phyloP scores from a whole-genome alignment of 495 filamentous ascomycete genomes.

The Lindgomyces ingoldianus region DNA sequence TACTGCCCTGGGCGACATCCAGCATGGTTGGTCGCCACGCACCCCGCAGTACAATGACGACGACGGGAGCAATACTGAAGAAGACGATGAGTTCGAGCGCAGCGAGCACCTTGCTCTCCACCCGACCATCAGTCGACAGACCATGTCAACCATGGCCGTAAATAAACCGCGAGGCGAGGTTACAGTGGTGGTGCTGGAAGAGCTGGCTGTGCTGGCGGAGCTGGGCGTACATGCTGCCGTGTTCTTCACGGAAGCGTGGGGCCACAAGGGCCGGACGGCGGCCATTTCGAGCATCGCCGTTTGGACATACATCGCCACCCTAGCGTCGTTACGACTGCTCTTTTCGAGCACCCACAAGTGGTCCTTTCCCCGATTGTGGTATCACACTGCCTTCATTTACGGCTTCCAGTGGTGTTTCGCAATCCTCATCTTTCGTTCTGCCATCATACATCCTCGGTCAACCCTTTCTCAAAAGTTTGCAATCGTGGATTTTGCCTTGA shows the following conservation, averaged over 20 bases:
- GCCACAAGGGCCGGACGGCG: constrained; percentile 58
- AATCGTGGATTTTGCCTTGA: constrained; percentile 70
- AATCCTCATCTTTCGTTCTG: constrained; percentile 77
- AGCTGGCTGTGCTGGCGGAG: constrained; percentile 69
- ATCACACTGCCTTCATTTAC: constrained; percentile 89
- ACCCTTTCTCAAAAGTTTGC: constrained; percentile 60
- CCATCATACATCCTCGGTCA: constrained; percentile 75
- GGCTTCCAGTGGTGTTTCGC: constrained; percentile 76
- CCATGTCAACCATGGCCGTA: constrained; percentile 68
- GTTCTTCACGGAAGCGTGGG: constrained; percentile 58
- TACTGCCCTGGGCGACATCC: constrained; percentile 27
- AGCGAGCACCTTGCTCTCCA: constrained; percentile 56
- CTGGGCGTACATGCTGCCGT: constrained; percentile 66
- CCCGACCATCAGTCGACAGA: constrained; percentile 62
- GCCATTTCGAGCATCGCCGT: constrained; percentile 64
- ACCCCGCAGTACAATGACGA: constrained; percentile 46
- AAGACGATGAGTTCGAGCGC: constrained; percentile 49
- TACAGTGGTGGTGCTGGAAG: constrained; percentile 68
- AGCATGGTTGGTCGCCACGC: constrained; percentile 19
- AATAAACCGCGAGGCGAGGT: constrained; percentile 75
- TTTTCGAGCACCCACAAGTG: constrained; percentile 65
- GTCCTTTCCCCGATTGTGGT: constrained; percentile 77
- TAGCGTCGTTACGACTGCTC: constrained; percentile 71
- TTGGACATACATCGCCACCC: constrained; percentile 80
- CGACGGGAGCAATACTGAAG: constrained; percentile 64